Evolutionary conservation across 345 rosid species (phyloP).

Genomic region (thale cress (Arabidopsis thaliana)): TAIR10.1 NC_003074.8:121001-121500

Average conservation of each 20-base stretch:
- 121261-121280: not conserved
- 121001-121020: not conserved
- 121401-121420: not conserved
- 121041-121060: not conserved
- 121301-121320: not conserved
- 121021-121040: not conserved
- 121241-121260: not conserved
- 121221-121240: not conserved
- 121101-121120: not conserved
- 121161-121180: not conserved
- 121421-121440: constrained; percentile 8
- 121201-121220: not conserved
- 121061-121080: not conserved
- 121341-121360: not conserved
- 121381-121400: not conserved
- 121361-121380: not conserved
- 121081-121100: not conserved
- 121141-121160: not conserved
- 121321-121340: not conserved
- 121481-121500: not conserved
- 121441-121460: not conserved
- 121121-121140: not conserved
- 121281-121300: constrained; percentile 1
- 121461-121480: not conserved
- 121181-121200: not conserved